Percentiles rank a stretch among this genome's conserved stretches.
Conservation (phyloP, 495 filamentous ascomycete genomes). For the Cladorrhinum samala region DNA sequence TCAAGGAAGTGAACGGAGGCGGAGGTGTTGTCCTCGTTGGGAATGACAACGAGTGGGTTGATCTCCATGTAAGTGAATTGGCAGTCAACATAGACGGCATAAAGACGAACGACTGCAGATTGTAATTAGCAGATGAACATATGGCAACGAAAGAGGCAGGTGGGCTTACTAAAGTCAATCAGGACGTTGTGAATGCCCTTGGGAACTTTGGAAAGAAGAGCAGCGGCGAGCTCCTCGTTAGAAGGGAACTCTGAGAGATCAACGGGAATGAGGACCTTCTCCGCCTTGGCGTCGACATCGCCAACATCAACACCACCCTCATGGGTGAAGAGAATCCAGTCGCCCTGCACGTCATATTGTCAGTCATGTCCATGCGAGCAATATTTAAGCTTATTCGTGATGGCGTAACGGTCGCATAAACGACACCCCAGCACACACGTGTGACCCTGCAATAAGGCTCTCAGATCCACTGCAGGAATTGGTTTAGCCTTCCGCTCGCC, state of each 20-base stretch:
- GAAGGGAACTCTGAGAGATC: slow-evolving; percentile 92
- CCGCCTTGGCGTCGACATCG: slow-evolving; percentile 96
- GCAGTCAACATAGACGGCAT: slow-evolving; percentile 98
- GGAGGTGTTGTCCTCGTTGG: slow-evolving; percentile 84
- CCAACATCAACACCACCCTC: slow-evolving; percentile 99
- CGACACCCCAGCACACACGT: neutral
- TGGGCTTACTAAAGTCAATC: slow-evolving; percentile 73
- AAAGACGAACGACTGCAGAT: slow-evolving; percentile 48
- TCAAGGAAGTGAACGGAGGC: slow-evolving; percentile 97
- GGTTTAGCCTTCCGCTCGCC: slow-evolving; percentile 54
- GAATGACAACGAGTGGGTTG: slow-evolving; percentile 97
- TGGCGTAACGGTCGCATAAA: slow-evolving; percentile 5
- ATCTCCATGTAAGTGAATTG: slow-evolving; percentile 99
- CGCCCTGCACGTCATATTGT: slow-evolving; percentile 56
- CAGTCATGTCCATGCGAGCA: slow-evolving; percentile 21
- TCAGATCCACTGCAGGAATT: slow-evolving; percentile 25
- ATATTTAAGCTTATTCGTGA: slow-evolving; percentile 1
- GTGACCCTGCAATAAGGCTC: neutral
- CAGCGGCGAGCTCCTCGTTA: slow-evolving; percentile 81
- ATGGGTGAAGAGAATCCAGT: slow-evolving; percentile 99
- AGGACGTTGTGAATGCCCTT: slow-evolving; percentile 95
- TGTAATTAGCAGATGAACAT: slow-evolving; percentile 7
- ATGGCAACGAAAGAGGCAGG: slow-evolving; percentile 49
- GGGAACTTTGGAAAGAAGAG: slow-evolving; percentile 87
- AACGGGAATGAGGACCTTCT: slow-evolving; percentile 96